These are phyloP conservation scores for Colletotrichum incanum DNA, from an alignment of 2,329 filamentous ascomycete genomes.

Conservation along the genomic window DNA sequence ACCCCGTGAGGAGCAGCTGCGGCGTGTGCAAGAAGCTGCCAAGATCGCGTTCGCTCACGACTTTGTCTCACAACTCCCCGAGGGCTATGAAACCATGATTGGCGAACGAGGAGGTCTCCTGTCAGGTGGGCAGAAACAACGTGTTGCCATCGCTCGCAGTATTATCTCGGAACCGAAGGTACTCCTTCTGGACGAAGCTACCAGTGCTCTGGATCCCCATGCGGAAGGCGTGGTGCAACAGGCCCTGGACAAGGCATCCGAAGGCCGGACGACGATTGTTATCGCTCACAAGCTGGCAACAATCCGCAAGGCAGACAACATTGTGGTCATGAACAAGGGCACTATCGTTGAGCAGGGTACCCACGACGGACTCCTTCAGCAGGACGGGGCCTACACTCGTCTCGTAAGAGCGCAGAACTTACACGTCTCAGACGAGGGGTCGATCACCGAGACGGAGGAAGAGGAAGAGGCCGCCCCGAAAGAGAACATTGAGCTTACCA, in stretches of 20 bases:
- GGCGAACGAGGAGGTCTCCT: conserved; percentile 74
- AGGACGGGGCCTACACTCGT: conserved; percentile 64
- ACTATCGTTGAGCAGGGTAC: conserved; percentile 72
- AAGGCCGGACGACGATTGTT: conserved; percentile 73
- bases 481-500: conserved; percentile 46
- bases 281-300: conserved; percentile 74
- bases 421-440: conserved; percentile 47
- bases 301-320: conserved; percentile 73
- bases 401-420: conserved; percentile 63
- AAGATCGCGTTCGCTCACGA: conserved; percentile 62
- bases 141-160: conserved; percentile 71
- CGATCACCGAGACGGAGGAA: conserved; percentile 46
- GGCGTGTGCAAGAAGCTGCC: conserved; percentile 60
- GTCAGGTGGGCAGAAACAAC: conserved; percentile 77
- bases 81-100: conserved; percentile 70
- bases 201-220: conserved; percentile 65
- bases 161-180: conserved; percentile 64
- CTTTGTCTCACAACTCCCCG: conserved; percentile 62
- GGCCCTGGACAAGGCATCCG: conserved; percentile 67
- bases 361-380: conserved; percentile 67
- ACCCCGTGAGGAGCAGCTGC: conserved; percentile 54
- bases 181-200: conserved; percentile 78
- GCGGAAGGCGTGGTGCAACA: conserved; percentile 66
- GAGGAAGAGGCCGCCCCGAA: conserved; percentile 43
- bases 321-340: conserved; percentile 73